These are phyloP conservation scores for Miamiensis avidus DNA, from an alignment of 169 alveolate genomes.

Conservation along the genomic window DNA sequence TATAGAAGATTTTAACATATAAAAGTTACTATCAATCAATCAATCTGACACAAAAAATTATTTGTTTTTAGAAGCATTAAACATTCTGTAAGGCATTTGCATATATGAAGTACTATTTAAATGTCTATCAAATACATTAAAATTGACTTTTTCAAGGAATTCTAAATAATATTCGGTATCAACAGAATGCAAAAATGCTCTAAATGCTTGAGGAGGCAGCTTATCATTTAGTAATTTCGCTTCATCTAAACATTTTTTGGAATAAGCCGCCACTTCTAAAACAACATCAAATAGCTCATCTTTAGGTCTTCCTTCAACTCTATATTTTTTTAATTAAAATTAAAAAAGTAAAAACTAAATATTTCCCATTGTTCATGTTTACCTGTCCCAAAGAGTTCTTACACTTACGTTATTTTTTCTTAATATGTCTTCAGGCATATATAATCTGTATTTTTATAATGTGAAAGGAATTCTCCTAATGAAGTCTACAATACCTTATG, in stretches of 20 bases:
- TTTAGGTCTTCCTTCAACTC: slow-evolving; percentile 43
- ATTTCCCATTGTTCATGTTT: background rate
- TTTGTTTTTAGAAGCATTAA: slow-evolving; percentile 19
- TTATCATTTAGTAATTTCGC: slow-evolving; percentile 3
- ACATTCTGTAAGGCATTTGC: slow-evolving; percentile 20
- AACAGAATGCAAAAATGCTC: slow-evolving; percentile 38
- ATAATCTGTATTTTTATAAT: slow-evolving; percentile 31
- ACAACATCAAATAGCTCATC: slow-evolving; percentile 49
- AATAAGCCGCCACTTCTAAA: slow-evolving; percentile 46
- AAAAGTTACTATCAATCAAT: background rate
- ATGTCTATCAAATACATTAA: slow-evolving; percentile 42
- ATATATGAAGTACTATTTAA: slow-evolving; percentile 35
- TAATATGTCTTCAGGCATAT: slow-evolving; percentile 37
- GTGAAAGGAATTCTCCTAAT: slow-evolving; percentile 40
- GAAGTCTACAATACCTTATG: slow-evolving; percentile 34
- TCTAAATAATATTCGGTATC: slow-evolving; percentile 32
- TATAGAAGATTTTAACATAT: background rate
- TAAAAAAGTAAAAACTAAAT: background rate
- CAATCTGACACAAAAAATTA: slow-evolving; percentile 1
- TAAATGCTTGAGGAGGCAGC: slow-evolving; percentile 38
- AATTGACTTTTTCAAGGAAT: slow-evolving; percentile 34
- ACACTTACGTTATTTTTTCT: slow-evolving; percentile 30
- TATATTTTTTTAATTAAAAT: background rate
- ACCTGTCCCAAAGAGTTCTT: slow-evolving; percentile 38
- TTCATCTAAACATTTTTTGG: slow-evolving; percentile 32